Conservation (phyloP, 805 yeast species). For the Yamadazyma laniorum region DNA sequence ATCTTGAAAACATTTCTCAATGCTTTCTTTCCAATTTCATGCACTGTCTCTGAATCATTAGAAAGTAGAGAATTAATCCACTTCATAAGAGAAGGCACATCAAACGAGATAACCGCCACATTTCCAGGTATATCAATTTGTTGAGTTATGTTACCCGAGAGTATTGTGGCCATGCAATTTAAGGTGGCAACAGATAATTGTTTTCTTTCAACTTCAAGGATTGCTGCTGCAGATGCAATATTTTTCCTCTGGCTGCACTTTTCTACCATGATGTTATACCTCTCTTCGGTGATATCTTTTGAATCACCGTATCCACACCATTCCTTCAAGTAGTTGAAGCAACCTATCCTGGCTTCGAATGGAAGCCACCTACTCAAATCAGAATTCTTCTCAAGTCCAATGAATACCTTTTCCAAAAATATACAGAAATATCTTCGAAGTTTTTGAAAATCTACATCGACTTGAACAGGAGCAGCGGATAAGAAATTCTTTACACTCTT, state of each 20-base stretch:
- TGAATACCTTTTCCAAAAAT: slow-evolving; percentile 70
- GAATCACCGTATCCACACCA: slow-evolving; percentile 93
- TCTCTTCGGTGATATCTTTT: slow-evolving; percentile 55
- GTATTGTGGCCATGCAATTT: slow-evolving; percentile 80
- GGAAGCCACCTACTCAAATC: slow-evolving; percentile 61
- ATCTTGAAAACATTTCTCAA: slow-evolving; percentile 61
- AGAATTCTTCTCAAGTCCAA: slow-evolving; percentile 47
- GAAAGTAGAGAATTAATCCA: slow-evolving; percentile 81
- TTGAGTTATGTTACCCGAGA: slow-evolving; percentile 68
- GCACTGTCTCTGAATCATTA: slow-evolving; percentile 55
- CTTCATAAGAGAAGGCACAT: slow-evolving; percentile 59
- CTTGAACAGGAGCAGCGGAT: slow-evolving; percentile 56
- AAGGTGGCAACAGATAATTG: slow-evolving; percentile 69
- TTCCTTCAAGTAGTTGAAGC: slow-evolving; percentile 79
- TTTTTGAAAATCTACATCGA: slow-evolving; percentile 68
- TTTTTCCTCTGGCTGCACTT: slow-evolving; percentile 39
- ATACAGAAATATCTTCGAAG: slow-evolving; percentile 83
- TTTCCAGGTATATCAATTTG: slow-evolving; percentile 46
- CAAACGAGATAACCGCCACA: slow-evolving; percentile 61
- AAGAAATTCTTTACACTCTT: slow-evolving; percentile 62
- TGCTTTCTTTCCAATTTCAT: slow-evolving; percentile 67
- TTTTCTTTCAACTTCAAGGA: slow-evolving; percentile 76
- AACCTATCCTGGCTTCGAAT: slow-evolving; percentile 78
- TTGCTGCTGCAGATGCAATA: slow-evolving; percentile 57
- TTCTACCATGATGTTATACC: slow-evolving; percentile 59